Percentiles rank a stretch among this genome's conserved stretches.
Conservation (phyloP, 305 asterid species). For the Fraxinus nigra region DNA sequence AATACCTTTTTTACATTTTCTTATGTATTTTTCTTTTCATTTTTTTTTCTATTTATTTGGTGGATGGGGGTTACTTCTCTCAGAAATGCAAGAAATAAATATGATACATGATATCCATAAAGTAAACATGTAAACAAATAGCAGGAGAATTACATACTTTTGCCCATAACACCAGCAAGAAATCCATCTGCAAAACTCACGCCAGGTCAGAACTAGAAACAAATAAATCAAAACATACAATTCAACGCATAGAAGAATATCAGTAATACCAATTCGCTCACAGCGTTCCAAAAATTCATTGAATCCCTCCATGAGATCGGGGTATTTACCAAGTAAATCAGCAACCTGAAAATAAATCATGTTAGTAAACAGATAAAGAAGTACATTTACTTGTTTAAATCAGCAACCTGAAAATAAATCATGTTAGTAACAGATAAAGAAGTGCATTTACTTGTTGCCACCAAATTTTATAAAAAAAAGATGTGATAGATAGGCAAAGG, state of each 20-base stretch:
- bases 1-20: not conserved
- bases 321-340: slow-evolving; percentile 85
- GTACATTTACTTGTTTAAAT: slow-evolving; percentile 27
- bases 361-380: slow-evolving; percentile 18
- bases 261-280: slow-evolving; percentile 73
- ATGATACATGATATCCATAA: not conserved
- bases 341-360: slow-evolving; percentile 57
- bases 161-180: slow-evolving; percentile 94
- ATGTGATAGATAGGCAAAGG: slow-evolving; percentile 2
- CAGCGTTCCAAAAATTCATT: slow-evolving; percentile 87
- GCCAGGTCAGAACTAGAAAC: slow-evolving; percentile 30
- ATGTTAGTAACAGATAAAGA: slow-evolving; percentile 19
- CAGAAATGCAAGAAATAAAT: not conserved
- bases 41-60: not conserved
- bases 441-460: not conserved
- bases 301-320: slow-evolving; percentile 98
- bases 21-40: not conserved
- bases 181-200: slow-evolving; percentile 78
- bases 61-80: not conserved
- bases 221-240: slow-evolving; percentile 13
- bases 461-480: not conserved
- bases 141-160: slow-evolving; percentile 60
- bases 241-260: slow-evolving; percentile 21
- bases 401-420: slow-evolving; percentile 65
- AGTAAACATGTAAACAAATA: slow-evolving; percentile 5